Percentiles rank a stretch among this genome's conserved stretches.
Evolutionary conservation across 805 yeast genomes (phyloP).

Genomic region (Candida sithepensis): DNA sequence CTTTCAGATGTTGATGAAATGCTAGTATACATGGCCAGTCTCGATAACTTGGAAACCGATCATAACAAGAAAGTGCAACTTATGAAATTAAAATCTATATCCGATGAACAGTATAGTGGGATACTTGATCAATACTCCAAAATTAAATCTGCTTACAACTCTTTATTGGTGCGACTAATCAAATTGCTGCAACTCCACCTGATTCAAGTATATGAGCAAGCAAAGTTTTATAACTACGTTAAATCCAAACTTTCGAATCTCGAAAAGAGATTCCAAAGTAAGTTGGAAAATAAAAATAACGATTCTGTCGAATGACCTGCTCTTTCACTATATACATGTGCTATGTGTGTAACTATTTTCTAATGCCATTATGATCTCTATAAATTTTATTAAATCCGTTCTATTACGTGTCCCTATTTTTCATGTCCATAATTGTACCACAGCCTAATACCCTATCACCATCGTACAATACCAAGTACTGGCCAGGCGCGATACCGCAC

Average conservation of each 20-base stretch:
- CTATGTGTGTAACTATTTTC: not conserved
- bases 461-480: constrained; percentile 70
- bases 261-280: not conserved
- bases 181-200: constrained; percentile 15
- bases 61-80: constrained; percentile 6
- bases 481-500: constrained; percentile 89
- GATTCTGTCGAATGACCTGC: not conserved
- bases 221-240: constrained; percentile 8
- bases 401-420: not conserved
- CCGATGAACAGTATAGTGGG: not conserved
- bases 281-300: not conserved
- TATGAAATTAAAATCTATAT: constrained; percentile 5
- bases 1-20: constrained; percentile 12
- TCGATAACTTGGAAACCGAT: constrained; percentile 11
- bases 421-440: constrained; percentile 36
- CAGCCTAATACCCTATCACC: constrained; percentile 67
- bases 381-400: not conserved
- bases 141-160: constrained; percentile 9
- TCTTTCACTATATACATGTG: constrained; percentile 4
- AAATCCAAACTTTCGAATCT: constrained; percentile 6
- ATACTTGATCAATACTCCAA: constrained; percentile 9
- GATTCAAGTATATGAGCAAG: constrained; percentile 17
- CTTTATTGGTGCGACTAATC: constrained; percentile 15
- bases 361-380: not conserved
- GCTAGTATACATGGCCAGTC: constrained; percentile 2